Evolutionary conservation across 768 basidiomycete species (phyloP), one percentile per base, ranked within the genome.

Genomic region (Harrya chromipes): DNA sequence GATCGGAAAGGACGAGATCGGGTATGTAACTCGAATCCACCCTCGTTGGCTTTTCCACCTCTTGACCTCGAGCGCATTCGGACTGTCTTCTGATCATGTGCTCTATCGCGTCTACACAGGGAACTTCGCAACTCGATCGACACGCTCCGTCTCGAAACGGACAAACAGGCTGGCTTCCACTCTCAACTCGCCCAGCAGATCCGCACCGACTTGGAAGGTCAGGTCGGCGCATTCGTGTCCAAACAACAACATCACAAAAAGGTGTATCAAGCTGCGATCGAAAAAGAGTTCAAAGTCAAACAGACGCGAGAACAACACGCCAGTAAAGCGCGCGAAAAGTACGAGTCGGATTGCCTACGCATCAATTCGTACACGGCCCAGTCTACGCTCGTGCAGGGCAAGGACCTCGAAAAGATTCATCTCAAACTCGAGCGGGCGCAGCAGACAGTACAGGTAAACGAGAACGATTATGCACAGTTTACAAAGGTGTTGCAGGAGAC

Each of bases 351-450:
- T 61, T 95, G 94, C 66, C 74, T 94, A 17, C 82, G 87, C 42
- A 94, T 97, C 74, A 97, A 97, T 62, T 87, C 90, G 1, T 93
- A 88, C 62, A 93, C 93, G 4, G 94, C 94, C 5, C 93, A 97
- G 66, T 81, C 87, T 27, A 84, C 90, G 2, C 80, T 98, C 8
- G 83, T 90, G 21, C 97, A 97, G 66, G 97, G 97, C 26, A 87
- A 84, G 62, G 95, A 98, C 49, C 76, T 94, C 26, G 97, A 99
- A 59, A 93, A 90, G 72, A 82, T 97, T 34, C 81, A 85, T 26
- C 61, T 83, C 47, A 97, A 93, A 70, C 77, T 97, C 19, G 93
- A 95, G 60, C 81, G 87, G 26, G 90, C 90, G 0, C 84, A 91
- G 55, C 85, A 89, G 70, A 93, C 92, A 0, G 92, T 98, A 1